phyloP scores from a whole-genome alignment of 2,329 filamentous ascomycete species.

The Scedosporium apiospermum region DNA sequence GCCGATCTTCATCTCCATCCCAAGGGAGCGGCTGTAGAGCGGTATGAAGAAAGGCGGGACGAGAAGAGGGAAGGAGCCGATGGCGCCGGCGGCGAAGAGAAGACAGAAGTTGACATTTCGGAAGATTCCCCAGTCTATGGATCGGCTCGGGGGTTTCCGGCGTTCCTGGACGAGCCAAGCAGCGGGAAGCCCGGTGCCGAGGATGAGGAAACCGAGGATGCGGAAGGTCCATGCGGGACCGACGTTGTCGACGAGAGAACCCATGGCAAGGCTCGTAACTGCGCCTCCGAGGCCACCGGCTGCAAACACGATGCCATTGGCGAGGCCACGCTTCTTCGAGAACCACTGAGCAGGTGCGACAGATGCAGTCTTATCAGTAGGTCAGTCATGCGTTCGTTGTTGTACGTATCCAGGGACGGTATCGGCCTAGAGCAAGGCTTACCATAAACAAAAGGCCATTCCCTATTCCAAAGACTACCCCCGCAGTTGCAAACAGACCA shows the following conservation, averaged over 20 bases:
- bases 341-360: slow-evolving; percentile 45
- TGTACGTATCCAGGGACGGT: neutral
- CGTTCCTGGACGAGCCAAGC: slow-evolving; percentile 43
- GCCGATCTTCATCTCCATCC: slow-evolving; percentile 39
- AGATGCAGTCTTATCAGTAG: slow-evolving; percentile 19
- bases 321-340: slow-evolving; percentile 38
- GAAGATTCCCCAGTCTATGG: slow-evolving; percentile 35
- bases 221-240: slow-evolving; percentile 42
- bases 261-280: slow-evolving; percentile 37
- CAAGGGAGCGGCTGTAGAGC: slow-evolving; percentile 44
- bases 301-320: slow-evolving; percentile 44
- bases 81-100: slow-evolving; percentile 42
- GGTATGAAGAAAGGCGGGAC: slow-evolving; percentile 54
- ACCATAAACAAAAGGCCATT: slow-evolving; percentile 31
- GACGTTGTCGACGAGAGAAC: slow-evolving; percentile 33
- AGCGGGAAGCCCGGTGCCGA: slow-evolving; percentile 44
- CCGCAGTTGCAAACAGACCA: slow-evolving; percentile 24
- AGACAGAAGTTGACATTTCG: slow-evolving; percentile 38
- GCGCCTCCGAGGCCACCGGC: slow-evolving; percentile 48
- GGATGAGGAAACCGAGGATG: slow-evolving; percentile 39
- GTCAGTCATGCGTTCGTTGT: neutral
- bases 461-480: slow-evolving; percentile 21
- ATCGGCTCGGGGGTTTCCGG: slow-evolving; percentile 15
- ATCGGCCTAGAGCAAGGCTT: slow-evolving; percentile 38
- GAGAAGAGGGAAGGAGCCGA: slow-evolving; percentile 50